Conservation (phyloP, 805 yeast species). For the Candida incommunis region DNA sequence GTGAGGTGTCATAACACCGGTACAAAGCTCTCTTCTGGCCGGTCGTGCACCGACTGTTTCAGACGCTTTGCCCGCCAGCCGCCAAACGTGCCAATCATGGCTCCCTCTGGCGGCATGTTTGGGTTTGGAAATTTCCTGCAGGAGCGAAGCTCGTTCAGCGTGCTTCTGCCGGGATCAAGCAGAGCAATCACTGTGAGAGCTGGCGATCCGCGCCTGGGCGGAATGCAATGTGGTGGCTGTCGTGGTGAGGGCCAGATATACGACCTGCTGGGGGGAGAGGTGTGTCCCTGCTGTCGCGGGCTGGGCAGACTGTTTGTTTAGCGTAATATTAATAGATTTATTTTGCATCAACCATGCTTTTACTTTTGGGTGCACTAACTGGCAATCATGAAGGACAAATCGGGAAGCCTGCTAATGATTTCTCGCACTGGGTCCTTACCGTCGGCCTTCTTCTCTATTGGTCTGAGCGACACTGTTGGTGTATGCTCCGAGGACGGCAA, state of each 20-base stretch:
- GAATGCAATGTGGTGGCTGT: slow-evolving; percentile 58
- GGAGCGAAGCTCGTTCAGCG: background rate
- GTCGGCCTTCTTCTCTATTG: background rate
- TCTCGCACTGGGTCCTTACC: slow-evolving; percentile 10
- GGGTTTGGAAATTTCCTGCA: background rate
- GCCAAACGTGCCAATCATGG: background rate
- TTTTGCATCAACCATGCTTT: too few species aligned
- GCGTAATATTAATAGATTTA: too few species aligned
- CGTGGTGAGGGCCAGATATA: slow-evolving; percentile 45
- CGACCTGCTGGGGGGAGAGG: slow-evolving; percentile 44
- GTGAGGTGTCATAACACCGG: slow-evolving; percentile 67
- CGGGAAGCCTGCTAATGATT: slow-evolving; percentile 12
- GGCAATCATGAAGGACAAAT: slow-evolving; percentile 10
- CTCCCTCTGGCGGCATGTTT: background rate
- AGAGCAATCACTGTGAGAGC: slow-evolving; percentile 40
- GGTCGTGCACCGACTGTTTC: slow-evolving; percentile 60
- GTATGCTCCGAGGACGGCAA: background rate
- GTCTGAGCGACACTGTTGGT: background rate
- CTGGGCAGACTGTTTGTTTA: background rate
- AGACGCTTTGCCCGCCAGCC: slow-evolving; percentile 37
- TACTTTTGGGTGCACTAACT: too few species aligned
- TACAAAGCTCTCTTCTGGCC: slow-evolving; percentile 41
- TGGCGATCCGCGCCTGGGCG: slow-evolving; percentile 71
- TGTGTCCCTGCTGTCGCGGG: slow-evolving; percentile 50
- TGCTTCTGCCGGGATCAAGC: background rate